phyloP scores from a whole-genome alignment of 2,329 filamentous ascomycete genomes.

The Arthrocladium fulminans region DNA sequence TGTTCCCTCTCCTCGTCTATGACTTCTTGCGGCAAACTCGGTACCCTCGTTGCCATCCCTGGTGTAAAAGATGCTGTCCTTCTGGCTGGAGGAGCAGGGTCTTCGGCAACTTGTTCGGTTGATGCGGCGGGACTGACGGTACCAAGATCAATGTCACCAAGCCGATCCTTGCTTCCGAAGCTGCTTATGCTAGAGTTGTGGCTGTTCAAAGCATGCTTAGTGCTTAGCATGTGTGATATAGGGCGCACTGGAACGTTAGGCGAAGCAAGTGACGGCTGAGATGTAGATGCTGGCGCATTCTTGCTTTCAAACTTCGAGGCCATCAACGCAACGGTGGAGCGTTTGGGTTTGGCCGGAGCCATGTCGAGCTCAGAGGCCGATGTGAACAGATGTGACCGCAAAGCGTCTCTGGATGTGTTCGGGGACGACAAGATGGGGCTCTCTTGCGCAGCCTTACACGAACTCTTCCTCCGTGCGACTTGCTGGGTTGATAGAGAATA shows the following conservation, averaged over 20 bases:
- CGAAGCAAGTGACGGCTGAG: conserved; percentile 11
- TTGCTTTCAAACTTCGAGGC: conserved; percentile 15
- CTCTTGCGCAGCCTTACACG: conserved; percentile 2
- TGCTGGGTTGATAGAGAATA: not conserved
- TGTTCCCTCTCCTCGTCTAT: conserved; percentile 3
- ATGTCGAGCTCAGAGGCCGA: not conserved
- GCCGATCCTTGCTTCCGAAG: conserved; percentile 10
- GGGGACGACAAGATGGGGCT: not conserved
- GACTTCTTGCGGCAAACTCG: not conserved
- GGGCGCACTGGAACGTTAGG: conserved; percentile 14
- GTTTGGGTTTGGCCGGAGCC: not conserved
- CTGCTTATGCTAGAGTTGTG: conserved; percentile 11
- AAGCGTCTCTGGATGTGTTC: conserved; percentile 5
- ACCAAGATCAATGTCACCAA: conserved; percentile 1
- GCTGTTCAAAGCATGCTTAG: conserved; percentile 7
- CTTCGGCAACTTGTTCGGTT: conserved; percentile 15
- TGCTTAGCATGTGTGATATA: conserved; percentile 12
- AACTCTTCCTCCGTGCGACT: conserved; percentile 10
- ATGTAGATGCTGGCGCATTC: not conserved
- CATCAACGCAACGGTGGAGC: conserved; percentile 15
- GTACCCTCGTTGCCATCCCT: conserved; percentile 20
- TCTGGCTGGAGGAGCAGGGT: conserved; percentile 14
- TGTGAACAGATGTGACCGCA: conserved; percentile 4
- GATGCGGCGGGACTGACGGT: conserved; percentile 12
- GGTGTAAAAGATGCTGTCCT: conserved; percentile 20